Evolutionary conservation across 1,284 basidiomycete genomes (phyloP), one percentile per base, ranked within the genome.

Genomic region (Entoloma clypeatum): DNA sequence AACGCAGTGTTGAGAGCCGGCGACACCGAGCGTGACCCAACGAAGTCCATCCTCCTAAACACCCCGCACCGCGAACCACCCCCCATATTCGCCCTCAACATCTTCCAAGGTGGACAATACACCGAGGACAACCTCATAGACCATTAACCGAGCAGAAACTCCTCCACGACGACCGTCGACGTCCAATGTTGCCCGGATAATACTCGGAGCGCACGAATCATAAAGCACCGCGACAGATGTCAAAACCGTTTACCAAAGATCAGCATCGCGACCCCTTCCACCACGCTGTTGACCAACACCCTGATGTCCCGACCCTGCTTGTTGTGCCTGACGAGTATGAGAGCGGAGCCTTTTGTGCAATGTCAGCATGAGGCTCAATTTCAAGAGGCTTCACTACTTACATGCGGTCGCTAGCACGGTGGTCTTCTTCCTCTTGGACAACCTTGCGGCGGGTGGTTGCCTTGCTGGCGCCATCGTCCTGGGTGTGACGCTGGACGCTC

Each of bases 401-500:
- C 86, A 87, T 86, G 60, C 85, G 69, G 62, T 89, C 86, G 57
- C 79, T 87, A 40, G 74, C 71, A 49, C 82, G 80, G 56, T 81
- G 83, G 53, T 86, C 79, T 43, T 88, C 85, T 36, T 87, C 86
- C 52, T 88, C 86, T 56, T 85, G 80, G 26, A 85, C 75, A 23
- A 87, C 80, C 69, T 86, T 87, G 58, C 84, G 74, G 52, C 86
- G 71, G 17, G 73, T 67, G 35, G 69, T 63, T 9, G 72, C 66
- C 65, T 84, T 85, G 57, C 72, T 75, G 31, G 72, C 72, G 36
- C 75, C 73, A 39, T 88, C 82, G 7, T 86, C 85, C 43, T 79
- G 74, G 25, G 79, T 73, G 48, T 72, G 72, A 38, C 84, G 76
- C 68, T 93, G 91, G 41, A 97, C 90, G 53, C 86, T 92, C 93